These are phyloP conservation scores for Camelina sativa DNA, from an alignment of 345 rosid genomes.

Conservation along the genomic window DNA sequence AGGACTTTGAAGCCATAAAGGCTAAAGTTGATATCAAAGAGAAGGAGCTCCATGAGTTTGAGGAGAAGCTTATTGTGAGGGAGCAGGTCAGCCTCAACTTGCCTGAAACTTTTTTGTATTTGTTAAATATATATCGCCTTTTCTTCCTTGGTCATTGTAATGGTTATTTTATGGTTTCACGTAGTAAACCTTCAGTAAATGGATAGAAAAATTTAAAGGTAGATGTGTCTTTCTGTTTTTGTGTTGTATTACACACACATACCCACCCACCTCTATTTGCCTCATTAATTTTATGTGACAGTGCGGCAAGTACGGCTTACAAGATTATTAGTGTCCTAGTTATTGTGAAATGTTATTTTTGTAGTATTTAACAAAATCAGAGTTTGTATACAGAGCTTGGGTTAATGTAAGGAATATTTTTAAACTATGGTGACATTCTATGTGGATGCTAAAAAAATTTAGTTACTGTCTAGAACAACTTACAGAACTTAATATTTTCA, in stretches of 20 bases:
- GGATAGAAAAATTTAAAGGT: neutral
- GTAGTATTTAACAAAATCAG: neutral
- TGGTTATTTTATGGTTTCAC: neutral
- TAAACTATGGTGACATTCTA: neutral
- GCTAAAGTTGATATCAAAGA: conserved; percentile 57
- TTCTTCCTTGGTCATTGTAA: conserved; percentile 1
- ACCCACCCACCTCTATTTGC: neutral
- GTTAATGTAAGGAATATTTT: neutral
- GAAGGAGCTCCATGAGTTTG: conserved; percentile 59
- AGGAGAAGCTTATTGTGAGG: conserved; percentile 69
- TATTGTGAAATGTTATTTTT: neutral
- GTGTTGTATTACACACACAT: neutral
- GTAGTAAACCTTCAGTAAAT: neutral
- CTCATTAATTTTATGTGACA: neutral
- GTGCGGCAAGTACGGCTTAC: neutral
- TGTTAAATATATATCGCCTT: conserved; percentile 9
- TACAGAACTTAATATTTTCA: neutral
- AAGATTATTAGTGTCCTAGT: neutral
- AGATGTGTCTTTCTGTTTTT: conserved; percentile 3
- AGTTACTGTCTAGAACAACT: neutral
- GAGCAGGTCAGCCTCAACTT: conserved; percentile 64
- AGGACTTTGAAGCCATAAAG: conserved; percentile 57
- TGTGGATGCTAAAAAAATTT: conserved; percentile 1
- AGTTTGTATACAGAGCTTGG: neutral
- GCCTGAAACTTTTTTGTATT: neutral